phyloP scores from a whole-genome alignment of 2,329 filamentous ascomycete genomes.

The Claviceps spartinae region DNA sequence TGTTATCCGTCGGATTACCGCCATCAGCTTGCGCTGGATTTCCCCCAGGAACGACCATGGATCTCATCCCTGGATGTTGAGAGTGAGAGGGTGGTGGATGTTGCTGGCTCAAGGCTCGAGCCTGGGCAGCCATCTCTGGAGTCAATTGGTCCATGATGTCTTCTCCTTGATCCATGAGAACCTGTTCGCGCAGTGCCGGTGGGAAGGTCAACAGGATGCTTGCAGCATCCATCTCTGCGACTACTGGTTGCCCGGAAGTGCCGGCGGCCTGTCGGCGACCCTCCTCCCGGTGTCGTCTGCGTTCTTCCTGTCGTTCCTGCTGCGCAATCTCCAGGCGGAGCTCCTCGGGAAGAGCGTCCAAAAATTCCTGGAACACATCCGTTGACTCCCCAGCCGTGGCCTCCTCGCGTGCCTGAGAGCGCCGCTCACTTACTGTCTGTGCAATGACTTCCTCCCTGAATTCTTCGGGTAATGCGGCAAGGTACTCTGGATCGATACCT shows the following conservation, averaged over 20 bases:
- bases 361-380: conserved; percentile 83
- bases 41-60: conserved; percentile 15
- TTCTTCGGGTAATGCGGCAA: conserved; percentile 94
- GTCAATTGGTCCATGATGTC: conserved; percentile 75
- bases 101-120: conserved; percentile 50
- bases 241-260: conserved; percentile 36
- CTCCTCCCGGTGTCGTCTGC: conserved; percentile 75
- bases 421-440: conserved; percentile 70
- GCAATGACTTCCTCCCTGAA: conserved; percentile 93
- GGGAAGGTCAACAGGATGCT: conserved; percentile 87
- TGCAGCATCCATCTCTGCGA: conserved; percentile 71
- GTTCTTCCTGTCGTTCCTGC: conserved; percentile 78
- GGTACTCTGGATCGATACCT: conserved; percentile 86
- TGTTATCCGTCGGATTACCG: conserved; percentile 38
- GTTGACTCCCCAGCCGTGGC: conserved; percentile 59
- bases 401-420: conserved; percentile 60
- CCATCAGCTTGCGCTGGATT: conserved; percentile 10
- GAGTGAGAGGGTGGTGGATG: conserved; percentile 14
- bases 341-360: conserved; percentile 82
- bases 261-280: conserved; percentile 52
- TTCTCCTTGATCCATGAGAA: conserved; percentile 84
- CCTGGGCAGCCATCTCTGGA: conserved; percentile 74
- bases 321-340: conserved; percentile 83
- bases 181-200: conserved; percentile 68
- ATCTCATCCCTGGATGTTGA: conserved; percentile 16